Conservation (phyloP, 495 filamentous ascomycete genomes). For the Beverwykella pulmonaria region DNA sequence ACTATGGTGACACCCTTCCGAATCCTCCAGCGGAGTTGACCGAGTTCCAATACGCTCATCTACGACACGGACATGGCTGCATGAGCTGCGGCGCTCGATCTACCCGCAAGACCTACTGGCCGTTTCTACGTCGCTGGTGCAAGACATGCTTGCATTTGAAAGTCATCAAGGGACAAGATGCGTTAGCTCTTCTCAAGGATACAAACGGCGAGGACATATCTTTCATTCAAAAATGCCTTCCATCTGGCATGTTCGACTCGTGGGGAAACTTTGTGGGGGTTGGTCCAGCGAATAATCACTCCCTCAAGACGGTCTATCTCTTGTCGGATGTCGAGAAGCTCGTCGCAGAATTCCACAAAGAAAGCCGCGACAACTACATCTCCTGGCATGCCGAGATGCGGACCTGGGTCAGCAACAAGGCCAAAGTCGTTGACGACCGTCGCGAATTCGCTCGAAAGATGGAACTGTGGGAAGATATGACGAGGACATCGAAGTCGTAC, state of each 20-base stretch:
- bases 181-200: constrained; percentile 8
- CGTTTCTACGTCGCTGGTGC: constrained; percentile 43
- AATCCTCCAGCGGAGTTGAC: constrained; percentile 35
- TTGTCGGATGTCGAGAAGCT: constrained; percentile 22
- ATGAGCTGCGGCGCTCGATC: constrained; percentile 34
- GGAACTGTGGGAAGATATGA: constrained; percentile 34
- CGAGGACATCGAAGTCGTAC: constrained; percentile 2
- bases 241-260: constrained; percentile 34
- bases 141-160: constrained; percentile 37
- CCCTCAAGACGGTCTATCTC: constrained; percentile 26
- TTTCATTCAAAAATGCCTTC: constrained; percentile 31
- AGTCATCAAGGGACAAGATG: constrained; percentile 34
- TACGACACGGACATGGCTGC: constrained; percentile 44
- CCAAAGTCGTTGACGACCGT: constrained; percentile 14
- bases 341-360: constrained; percentile 19
- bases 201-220: constrained; percentile 23
- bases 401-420: constrained; percentile 25
- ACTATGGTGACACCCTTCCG: constrained; percentile 36
- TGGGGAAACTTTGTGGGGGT: constrained; percentile 36
- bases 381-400: constrained; percentile 21
- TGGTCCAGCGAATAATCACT: constrained; percentile 21
- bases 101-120: constrained; percentile 44
- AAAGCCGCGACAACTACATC: constrained; percentile 13
- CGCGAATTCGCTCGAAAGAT: constrained; percentile 29
- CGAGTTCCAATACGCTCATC: constrained; percentile 42